Base-by-base conservation (phyloP, 2,329 filamentous ascomycete species). In the Alternaria sp. region DNA sequence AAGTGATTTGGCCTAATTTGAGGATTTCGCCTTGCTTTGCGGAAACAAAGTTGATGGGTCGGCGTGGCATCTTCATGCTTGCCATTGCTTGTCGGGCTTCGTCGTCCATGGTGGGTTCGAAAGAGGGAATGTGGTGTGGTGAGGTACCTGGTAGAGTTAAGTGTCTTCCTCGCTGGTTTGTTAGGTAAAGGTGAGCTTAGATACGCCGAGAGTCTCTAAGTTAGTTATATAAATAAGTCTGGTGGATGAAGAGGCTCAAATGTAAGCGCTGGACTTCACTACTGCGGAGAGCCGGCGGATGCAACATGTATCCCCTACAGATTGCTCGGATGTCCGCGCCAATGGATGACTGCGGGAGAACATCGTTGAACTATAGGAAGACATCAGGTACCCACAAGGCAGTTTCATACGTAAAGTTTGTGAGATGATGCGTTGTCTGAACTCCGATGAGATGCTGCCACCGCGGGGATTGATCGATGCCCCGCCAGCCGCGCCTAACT, bases 21-120 rank as follows among this genome's bases (percentile, higher is more conserved):
- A 86, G 76, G 11, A 83, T 80, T 63, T 87, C 85, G 55, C 84
- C 84, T 17, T 77, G 76, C 61, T 80, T 81, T 4, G 81, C 81
- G 2, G 83, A 79, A 12, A 86, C 81, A 66, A 84, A 85, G 73
- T 83, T 83, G 67, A 86, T 81, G 43, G 81, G 80, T 15, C 79
- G 73, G 50, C 79, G 72, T 5, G 82, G 83, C 69, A 83, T 81
- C 21, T 73, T 65, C 75, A 79, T 78, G 26, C 32, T 69, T 32
- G 74, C 72, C 6, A 78, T 67, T 11, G 76, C 74, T 69, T 75
- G 67, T 62, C 72, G 63, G 28, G 75, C 73, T 73, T 79, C 76
- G 65, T 78, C 74, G 63, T 79, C 77, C 77, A 79, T 79, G 26
- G 15, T 71, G 55, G 21, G 43, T 10, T 26, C 52, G 32, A 40